Base-by-base conservation (phyloP, 257 asterid species). In the Salvia miltiorrhiza region DNA sequence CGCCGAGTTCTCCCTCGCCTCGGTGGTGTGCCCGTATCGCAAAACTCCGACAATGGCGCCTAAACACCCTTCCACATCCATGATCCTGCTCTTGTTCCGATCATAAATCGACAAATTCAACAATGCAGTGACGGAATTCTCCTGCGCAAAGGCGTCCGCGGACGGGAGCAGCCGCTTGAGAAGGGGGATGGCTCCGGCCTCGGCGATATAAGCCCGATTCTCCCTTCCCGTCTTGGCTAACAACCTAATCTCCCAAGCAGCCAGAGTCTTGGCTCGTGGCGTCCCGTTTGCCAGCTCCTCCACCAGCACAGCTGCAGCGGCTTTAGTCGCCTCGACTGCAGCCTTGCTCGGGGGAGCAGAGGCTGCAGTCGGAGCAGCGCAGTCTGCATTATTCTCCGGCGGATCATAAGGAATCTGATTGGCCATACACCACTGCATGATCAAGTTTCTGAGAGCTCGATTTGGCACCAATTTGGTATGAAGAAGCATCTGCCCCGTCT, bases 1-100 rank as follows among this genome's bases (percentile, higher is more conserved):
- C 4, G 98, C 98, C 7, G 98, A 96, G 39, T 93, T 93, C 79
- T 93, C 98, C 73, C 88, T 81, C 4, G 97, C 92, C 75, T 93
- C 98, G 0, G 87, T 85, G 3, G 95, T 90, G 83, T 55, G 86
- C 49, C 97, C 98, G 2, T 77, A 39, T 63, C 79, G 84, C 50
- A 93, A 77, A 61, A 93, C 97, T 21, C 79, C 80, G 26, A 90
- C 95, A 1, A 93, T 85, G 4, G 92, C 68, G 5, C 79, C 71
- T 41, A 90, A 71, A 69, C 98, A 88, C n/a, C 95, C 97, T 62
- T 82, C 87, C 20, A 83, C 95, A 30, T 90, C 91, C 90, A 88
- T 84, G 7, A 93, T 93, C 59, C 83, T 77, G 72, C 81, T 77
- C 76, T 88, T 93, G 35, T 93, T 93, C 81, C 80, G 88, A 37